Evolutionary conservation across 371 early-diverging fungal genomes (phyloP), one percentile per base, ranked within the genome.

Genomic region (Mortierella sp.): DNA sequence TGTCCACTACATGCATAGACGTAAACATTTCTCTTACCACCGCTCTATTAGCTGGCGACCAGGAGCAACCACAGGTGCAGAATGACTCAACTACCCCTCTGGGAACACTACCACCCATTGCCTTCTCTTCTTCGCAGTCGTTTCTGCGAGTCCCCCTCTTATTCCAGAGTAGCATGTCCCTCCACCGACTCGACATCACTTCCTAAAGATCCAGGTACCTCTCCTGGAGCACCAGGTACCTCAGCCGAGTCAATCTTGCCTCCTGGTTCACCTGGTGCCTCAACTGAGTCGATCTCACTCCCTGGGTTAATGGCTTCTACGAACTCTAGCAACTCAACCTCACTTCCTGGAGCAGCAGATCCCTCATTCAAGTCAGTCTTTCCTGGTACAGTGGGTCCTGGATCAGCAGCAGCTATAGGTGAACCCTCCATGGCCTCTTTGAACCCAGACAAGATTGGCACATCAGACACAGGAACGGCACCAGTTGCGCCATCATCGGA

Each of bases 41-140:
- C 37, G 9, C 37, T 37, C 37, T 9, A 37, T 37, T 37, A 37
- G 37, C 37, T 37, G 37, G 37, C 37, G 37, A 37, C 37, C 37
- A 37, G 37, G 30, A 62, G 62, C 51, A 52, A n/a, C 62, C 52
- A 51, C 62, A 30, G 4, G 62, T 29, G 53, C 43, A 62, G 25
- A 59, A 66, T 37, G 66, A 47, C 2, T 66, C 58, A 48, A 59
- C 59, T 47, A 52, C 66, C 19, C 60, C 64, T 19, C 64, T 55
- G 29, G 47, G 57, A 57, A 65, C 57, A n/a, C 65, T 50, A 21
- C 58, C 50, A 57, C 45, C 47, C 19, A 11, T 43, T 65, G 30
- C 58, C 37, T 37, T 37, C 37, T 37, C 37, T 29, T 26, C 21
- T 65, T 57, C 58, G 26, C 37, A 26, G n/a, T 62, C 37, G 52